phyloP scores from a whole-genome alignment of 192 early-diverging fungal species.

The Martensiomyces pterosporus region DNA sequence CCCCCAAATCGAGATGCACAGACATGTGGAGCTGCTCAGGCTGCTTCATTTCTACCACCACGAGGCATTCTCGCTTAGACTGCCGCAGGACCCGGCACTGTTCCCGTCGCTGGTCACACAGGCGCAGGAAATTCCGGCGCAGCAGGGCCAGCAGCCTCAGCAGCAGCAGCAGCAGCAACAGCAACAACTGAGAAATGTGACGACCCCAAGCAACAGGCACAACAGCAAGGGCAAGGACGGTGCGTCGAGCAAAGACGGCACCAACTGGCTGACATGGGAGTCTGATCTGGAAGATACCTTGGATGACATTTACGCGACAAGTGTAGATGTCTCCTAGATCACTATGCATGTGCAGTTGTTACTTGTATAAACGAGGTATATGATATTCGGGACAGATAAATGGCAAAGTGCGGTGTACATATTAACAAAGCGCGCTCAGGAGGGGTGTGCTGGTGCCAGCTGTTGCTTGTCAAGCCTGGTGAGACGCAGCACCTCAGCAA shows the following conservation, averaged over 20 bases:
- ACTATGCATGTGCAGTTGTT: no score
- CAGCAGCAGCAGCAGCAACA: background rate
- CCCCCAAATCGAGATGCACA: conserved; percentile 48
- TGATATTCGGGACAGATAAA: no score
- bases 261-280: conserved; percentile 43
- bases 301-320: no score
- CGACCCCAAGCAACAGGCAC: background rate
- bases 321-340: no score
- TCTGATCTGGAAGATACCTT: conserved; percentile 44
- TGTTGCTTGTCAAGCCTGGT: no score
- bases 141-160: background rate
- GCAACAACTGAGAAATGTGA: background rate
- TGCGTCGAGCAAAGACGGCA: conserved; percentile 6
- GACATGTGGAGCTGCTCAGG: conserved; percentile 44
- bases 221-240: conserved; percentile 1
- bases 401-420: no score
- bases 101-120: conserved; percentile 43
- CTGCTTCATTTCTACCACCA: conserved; percentile 42
- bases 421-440: no score
- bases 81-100: conserved; percentile 35
- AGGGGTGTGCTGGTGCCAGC: no score
- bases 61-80: conserved; percentile 12
- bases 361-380: no score
- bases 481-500: background rate
- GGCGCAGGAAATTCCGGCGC: conserved; percentile 5